Evolutionary conservation across 352 stramenopile species (phyloP), one percentile per base, ranked within the genome.

Genomic region (Pythium scleroteichum): DNA sequence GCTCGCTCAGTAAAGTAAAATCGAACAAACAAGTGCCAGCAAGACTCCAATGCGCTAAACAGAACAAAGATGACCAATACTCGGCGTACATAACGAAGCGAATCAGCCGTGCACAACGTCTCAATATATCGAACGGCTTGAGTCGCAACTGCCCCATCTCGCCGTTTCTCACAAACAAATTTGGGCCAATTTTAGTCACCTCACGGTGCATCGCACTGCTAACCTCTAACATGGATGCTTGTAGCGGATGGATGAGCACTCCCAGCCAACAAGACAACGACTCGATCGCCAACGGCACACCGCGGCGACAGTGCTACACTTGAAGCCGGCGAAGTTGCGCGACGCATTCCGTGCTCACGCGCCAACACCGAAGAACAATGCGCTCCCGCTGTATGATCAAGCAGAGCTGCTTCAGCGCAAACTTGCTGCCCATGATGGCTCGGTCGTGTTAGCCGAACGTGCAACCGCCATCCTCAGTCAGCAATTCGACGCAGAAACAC

Each of bases 1-100:
- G 75, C 75, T 95, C 51, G 82, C 78, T 38, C 82, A 93, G 75
- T 91, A 86, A 88, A 52, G 23, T 65, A 70, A 59, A 55, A 52
- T 26, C 12, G 22, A 53, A 66, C 17, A 66, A 50, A 64, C 46
- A 64, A 49, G 32, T 24, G 2, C 13, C 24, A 14, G 23, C 40
- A 42, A 42, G 46, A 50, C 47, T 22, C 47, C 3, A 57, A 54
- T 62, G 54, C 55, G 54, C 44, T 19, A 32, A 64, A 35, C 29
- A 35, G 29, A 10, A 5, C 29, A 35, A 35, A 10, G 5, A 35
- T 10, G 5, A 35, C 24, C 27, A 26, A 13, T 48, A 33, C 32
- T 44, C 26, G 20, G 53, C 20, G 38, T 59, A 24, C 38, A 49
- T 59, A 59, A 26, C 51, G 17, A 27, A 22, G 29, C 16, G 42